phyloP scores from a whole-genome alignment of 257 asterid genomes.

The Voacanga thouarsii region DNA sequence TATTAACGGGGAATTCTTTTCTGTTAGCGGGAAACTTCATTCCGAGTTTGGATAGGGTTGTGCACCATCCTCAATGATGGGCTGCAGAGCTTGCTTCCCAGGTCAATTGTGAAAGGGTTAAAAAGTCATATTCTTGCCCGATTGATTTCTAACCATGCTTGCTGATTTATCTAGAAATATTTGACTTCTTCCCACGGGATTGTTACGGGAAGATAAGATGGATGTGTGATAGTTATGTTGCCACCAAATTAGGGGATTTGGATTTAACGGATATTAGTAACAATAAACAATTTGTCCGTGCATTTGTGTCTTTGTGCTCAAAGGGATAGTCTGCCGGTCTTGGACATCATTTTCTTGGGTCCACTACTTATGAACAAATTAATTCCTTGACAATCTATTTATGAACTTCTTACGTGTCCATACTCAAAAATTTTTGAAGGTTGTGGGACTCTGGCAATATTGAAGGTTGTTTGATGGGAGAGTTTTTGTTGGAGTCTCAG shows the following conservation, averaged over 20 bases:
- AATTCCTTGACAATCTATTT: neutral
- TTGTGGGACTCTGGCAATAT: neutral
- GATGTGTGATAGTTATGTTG: neutral
- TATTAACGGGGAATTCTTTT: neutral
- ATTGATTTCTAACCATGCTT: neutral
- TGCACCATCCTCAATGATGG: neutral
- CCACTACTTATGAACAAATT: neutral
- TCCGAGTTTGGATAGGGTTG: neutral
- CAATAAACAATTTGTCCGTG: neutral
- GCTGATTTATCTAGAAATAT: neutral
- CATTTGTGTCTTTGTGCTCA: no score
- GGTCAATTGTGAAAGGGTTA: neutral
- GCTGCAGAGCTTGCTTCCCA: neutral
- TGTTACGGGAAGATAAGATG: neutral
- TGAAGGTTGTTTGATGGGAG: neutral
- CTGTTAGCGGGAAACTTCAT: neutral
- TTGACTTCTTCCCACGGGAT: neutral
- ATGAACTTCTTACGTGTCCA: neutral
- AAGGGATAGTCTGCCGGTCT: neutral
- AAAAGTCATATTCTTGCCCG: neutral
- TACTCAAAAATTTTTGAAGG: neutral
- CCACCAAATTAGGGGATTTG: neutral
- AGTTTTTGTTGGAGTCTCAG: neutral
- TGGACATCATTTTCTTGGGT: neutral
- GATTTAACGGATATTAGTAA: neutral